A percentile compares a stretch with the other conserved stretches of the same genome.
These are phyloP conservation scores for Cavenderia fasciculata DNA, from an alignment of 78 protist species.

Conservation along the genomic window DNA sequence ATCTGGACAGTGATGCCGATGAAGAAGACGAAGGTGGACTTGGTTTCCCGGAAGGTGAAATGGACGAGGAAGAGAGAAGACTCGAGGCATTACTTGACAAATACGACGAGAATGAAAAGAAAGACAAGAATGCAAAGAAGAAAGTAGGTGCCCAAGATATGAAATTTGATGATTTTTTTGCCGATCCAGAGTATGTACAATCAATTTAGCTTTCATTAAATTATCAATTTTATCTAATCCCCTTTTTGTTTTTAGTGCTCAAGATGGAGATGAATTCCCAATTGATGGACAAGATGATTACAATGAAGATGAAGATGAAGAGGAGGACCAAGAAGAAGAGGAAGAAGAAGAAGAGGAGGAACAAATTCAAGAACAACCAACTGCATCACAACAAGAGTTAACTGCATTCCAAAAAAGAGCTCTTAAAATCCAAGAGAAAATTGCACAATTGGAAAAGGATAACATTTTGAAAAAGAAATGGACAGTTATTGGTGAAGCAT, in stretches of 20 bases:
- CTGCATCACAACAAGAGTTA: conserved; percentile 40
- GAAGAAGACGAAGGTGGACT: conserved; percentile 74
- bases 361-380: conserved; percentile 16
- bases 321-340: not conserved
- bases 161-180: conserved; percentile 62
- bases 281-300: conserved; percentile 21
- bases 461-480: conserved; percentile 64
- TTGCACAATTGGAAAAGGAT: conserved; percentile 26
- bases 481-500: conserved; percentile 68
- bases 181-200: conserved; percentile 4
- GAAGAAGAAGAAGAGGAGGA: not conserved
- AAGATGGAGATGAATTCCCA: conserved; percentile 38
- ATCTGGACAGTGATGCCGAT: conserved; percentile 40
- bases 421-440: conserved; percentile 44
- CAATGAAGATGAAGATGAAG: conserved; percentile 2
- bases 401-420: conserved; percentile 60
- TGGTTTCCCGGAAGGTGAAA: conserved; percentile 59
- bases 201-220: not conserved
- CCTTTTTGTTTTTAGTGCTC: too few relatives aligned
- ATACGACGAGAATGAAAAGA: conserved; percentile 19
- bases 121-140: not conserved
- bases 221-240: too few relatives aligned
- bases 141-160: conserved; percentile 21
- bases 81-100: conserved; percentile 34
- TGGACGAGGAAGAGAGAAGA: conserved; percentile 32